A percentile compares a stretch with the other conserved stretches of the same genome.
Conservation (phyloP, 768 basidiomycete genomes). For the Psilocybe tampanensis region DNA sequence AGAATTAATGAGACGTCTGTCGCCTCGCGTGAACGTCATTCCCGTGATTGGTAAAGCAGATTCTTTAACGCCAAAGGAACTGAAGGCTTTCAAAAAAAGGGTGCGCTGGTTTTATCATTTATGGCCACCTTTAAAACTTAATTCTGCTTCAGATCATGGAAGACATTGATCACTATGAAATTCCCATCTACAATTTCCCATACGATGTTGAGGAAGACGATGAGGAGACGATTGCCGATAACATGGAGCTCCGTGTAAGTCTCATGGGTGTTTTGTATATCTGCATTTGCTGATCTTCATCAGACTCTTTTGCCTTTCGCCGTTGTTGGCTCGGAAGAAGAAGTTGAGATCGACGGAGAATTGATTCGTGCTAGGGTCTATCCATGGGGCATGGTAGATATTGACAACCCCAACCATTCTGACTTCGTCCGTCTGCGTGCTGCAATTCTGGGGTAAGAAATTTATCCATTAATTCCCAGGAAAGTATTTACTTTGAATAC, state of each 20-base stretch:
- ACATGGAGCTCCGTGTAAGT: constrained; percentile 80
- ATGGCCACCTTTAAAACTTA: background rate
- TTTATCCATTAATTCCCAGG: constrained; percentile 4
- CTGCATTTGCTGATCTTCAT: background rate
- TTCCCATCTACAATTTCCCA: constrained; percentile 93
- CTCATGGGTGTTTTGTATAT: background rate
- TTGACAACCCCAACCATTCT: constrained; percentile 90
- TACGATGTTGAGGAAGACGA: constrained; percentile 95
- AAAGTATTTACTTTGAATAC: background rate
- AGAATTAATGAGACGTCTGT: constrained; percentile 87
- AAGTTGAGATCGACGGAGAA: constrained; percentile 79
- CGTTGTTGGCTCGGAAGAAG: constrained; percentile 87
- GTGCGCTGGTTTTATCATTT: constrained; percentile 31
- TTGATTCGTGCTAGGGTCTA: constrained; percentile 81
- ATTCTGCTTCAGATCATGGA: constrained; percentile 72
- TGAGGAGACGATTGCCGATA: constrained; percentile 88
- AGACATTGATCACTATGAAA: constrained; percentile 87
- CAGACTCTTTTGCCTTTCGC: constrained; percentile 81
- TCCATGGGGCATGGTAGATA: constrained; percentile 91
- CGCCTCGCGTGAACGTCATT: constrained; percentile 92
- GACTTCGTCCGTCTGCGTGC: constrained; percentile 80
- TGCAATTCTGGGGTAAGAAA: constrained; percentile 64
- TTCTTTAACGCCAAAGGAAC: constrained; percentile 79
- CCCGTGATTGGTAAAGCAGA: constrained; percentile 90
- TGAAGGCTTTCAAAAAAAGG: constrained; percentile 84